Base-by-base conservation (phyloP, 2,329 filamentous ascomycete genomes). In the Colletotrichum kahawae region DNA sequence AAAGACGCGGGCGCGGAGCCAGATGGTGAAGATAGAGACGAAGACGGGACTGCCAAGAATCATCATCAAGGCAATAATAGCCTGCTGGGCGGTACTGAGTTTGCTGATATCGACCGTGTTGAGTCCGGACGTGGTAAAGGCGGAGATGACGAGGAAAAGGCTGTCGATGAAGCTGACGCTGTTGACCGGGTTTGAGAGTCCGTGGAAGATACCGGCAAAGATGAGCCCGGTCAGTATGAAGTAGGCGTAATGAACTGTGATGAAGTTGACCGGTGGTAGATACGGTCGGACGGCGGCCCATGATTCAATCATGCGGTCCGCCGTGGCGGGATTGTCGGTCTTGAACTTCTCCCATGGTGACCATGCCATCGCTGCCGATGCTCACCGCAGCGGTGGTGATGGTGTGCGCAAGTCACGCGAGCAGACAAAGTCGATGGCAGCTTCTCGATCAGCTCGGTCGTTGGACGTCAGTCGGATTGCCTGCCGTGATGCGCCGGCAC, bases 41-140 rank as follows among this genome's bases (percentile, higher is more conserved):
- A 92, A 91, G 29, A 94, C 90, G 14, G 90, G 87, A 67, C 91
- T 92, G 4, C 93, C 93, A 10, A 93, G 81, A 59, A 94, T 85
- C 76, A 95, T 92, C 57, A 94, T 85, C 4, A 92, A 74, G 78
- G 92, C 93, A 8, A 95, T 85, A 31, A 93, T 83, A 34, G 90
- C 84, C 81, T 95, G 93, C 82, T 95, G 93, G 79, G 92, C 93
- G 1, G 90, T 92, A 43, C 91, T 94, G 79, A 95, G 80, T 33
- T 87, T 84, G 70, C 90, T 92, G 31, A 94, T 83, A 79, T 93
- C 91, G 78, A 92, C 89, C 6, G 92, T 93, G 79, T 94, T 94
- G 71, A 95, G 84, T 1, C 93, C 93, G 9, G 92, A 90, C 66
- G 91, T 87, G 10, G 92, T 93, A 85, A 94, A 92, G 56, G 92